Base-by-base conservation (phyloP, 73 alveolate species). In the Effrenium voratum region DNA sequence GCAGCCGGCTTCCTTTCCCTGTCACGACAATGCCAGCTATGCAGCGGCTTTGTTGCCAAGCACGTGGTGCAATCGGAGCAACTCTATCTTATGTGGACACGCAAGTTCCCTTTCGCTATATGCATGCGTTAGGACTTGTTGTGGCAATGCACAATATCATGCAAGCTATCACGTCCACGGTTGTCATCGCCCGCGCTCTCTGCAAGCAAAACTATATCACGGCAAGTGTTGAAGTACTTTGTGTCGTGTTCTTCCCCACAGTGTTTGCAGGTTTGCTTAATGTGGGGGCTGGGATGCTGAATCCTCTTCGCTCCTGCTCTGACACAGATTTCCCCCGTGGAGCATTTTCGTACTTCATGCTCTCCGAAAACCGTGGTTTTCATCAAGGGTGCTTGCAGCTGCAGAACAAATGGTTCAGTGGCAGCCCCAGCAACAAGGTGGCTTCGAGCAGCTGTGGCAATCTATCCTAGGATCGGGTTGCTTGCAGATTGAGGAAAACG, bases 281-380 rank as follows among this genome's bases (percentile, higher is more conserved):
- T 41, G n/a, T 75, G 24, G 46, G 85, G 55, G 85, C 46, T 2
- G 50, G 85, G 50, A 41, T 41, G 85, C 52, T 75, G 85, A 75
- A 75, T 36, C 85, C 85, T 34, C 85, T 75, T 36, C 46, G 85
- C 34, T 36, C 85, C 49, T 38, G 85, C 22, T 50, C 34, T 50
- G 55, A 36, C 22, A 75, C 50, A n/a, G 85, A 75, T 50, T 75
- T 75, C 36, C 85, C 85, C 36, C 77, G 77, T 28, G 77, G 77
- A 32, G 77, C 77, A 36, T 66, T 66, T 40, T 66, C 77, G 19
- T 66, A 66, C 40, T 66, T 26, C 77, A 66, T 66, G 32, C 77
- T 66, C 77, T 26, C 77, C 12, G 77, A 66, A 40, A 66, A 66
- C 77, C 77, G 77, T 1, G 77, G 43, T 12, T 66, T 66, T 66